Percentiles rank a stretch among this genome's conserved stretches.
These are phyloP conservation scores for Capsella rubella DNA, from an alignment of 441 rosid genomes.

Conservation along the genomic window DNA sequence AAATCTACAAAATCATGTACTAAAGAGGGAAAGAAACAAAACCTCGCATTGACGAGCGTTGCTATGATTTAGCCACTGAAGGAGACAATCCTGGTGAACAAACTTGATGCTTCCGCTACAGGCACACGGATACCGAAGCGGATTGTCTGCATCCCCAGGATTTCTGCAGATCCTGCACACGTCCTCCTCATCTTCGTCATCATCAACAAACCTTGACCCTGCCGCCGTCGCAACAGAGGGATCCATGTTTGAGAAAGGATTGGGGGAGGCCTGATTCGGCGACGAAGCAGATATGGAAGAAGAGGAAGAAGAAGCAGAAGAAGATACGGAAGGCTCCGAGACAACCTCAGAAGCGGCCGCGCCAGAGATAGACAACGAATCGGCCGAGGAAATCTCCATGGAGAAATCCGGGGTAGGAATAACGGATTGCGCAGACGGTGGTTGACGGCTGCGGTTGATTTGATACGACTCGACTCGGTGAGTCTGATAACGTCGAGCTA, in stretches of 20 bases:
- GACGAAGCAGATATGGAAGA: conserved; percentile 45
- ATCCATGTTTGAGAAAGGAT: conserved; percentile 42
- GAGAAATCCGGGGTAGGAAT: conserved; percentile 35
- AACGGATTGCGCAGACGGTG: conserved; percentile 19
- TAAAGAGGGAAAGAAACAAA: background rate
- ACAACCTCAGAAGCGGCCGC: conserved; percentile 39
- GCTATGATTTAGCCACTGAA: conserved; percentile 99
- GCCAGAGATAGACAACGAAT: conserved; percentile 44
- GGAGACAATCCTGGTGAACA: conserved; percentile 98
- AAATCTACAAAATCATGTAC: background rate
- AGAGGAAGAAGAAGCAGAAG: conserved; percentile 47
- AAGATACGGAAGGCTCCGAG: conserved; percentile 41
- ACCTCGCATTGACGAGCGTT: conserved; percentile 99
- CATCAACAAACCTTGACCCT: conserved; percentile 59
- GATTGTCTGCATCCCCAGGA: conserved; percentile 92
- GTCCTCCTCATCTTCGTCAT: conserved; percentile 94
- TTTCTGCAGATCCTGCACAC: conserved; percentile 99
- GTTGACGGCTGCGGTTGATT: conserved; percentile 11
- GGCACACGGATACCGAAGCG: conserved; percentile 93
- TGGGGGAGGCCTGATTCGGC: conserved; percentile 40
- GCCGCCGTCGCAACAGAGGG: conserved; percentile 39
- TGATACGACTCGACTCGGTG: conserved; percentile 43
- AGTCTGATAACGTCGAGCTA: conserved; percentile 43
- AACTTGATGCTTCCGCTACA: conserved; percentile 98
- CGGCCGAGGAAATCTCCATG: conserved; percentile 64